These are phyloP conservation scores for Aegle marmelos DNA, from an alignment of 345 rosid genomes.

Conservation along the genomic window DNA sequence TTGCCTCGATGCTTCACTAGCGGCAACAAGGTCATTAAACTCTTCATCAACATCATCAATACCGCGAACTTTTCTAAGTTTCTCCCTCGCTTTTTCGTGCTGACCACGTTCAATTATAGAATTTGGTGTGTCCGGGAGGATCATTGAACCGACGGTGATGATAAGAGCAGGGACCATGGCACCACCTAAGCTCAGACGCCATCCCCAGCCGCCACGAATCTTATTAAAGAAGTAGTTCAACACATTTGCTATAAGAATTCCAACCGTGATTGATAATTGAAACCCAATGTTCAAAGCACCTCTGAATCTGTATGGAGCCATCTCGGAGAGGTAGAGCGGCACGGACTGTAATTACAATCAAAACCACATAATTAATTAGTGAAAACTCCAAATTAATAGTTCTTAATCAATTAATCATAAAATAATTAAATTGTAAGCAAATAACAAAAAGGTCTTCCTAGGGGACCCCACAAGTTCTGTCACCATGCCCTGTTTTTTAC, in stretches of 20 bases:
- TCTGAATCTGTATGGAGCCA: constrained; percentile 97
- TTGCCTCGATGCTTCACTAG: constrained; percentile 66
- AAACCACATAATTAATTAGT: background rate
- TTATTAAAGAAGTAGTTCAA: constrained; percentile 82
- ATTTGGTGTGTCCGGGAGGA: constrained; percentile 94
- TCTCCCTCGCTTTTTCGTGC: constrained; percentile 51
- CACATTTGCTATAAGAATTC: constrained; percentile 78
- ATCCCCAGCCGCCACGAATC: constrained; percentile 85
- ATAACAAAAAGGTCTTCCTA: background rate
- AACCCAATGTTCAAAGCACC: constrained; percentile 91
- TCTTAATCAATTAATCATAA: background rate
- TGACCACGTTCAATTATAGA: constrained; percentile 91
- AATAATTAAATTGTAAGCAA: background rate
- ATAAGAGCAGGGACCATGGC: constrained; percentile 97
- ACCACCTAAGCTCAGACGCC: constrained; percentile 93
- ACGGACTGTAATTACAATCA: constrained; percentile 60
- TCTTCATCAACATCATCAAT: constrained; percentile 71
- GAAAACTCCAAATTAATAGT: background rate
- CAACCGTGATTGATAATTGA: constrained; percentile 87
- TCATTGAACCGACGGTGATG: constrained; percentile 67
- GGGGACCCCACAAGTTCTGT: constrained; percentile 24
- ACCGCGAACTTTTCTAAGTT: constrained; percentile 71
- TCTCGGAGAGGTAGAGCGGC: constrained; percentile 93
- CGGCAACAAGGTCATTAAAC: constrained; percentile 64
- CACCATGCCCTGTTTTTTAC: constrained; percentile 13